A percentile compares a stretch with the other conserved stretches of the same genome.
phyloP scores from a whole-genome alignment of 2,329 filamentous ascomycete species.

The Scedosporium apiospermum region DNA sequence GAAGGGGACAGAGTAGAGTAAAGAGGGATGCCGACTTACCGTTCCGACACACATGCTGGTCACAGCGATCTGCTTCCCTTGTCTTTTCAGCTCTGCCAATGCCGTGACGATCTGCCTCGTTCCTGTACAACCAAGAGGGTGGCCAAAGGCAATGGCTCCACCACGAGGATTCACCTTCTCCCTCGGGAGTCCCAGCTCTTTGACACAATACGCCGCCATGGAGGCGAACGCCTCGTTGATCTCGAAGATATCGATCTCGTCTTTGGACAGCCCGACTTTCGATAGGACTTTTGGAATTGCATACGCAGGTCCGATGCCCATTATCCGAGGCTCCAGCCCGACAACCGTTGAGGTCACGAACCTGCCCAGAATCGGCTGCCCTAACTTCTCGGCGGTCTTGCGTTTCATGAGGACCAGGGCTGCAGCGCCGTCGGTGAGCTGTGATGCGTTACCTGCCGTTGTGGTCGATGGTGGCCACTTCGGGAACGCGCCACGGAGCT shows the following conservation, averaged over 20 bases:
- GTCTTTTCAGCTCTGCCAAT: slow-evolving; percentile 71
- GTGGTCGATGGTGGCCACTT: slow-evolving; percentile 79
- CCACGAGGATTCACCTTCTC: slow-evolving; percentile 73
- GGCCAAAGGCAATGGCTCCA: slow-evolving; percentile 74
- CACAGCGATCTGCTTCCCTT: slow-evolving; percentile 82
- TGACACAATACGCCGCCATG: slow-evolving; percentile 91
- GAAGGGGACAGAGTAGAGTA: no score
- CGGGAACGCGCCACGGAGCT: slow-evolving; percentile 84
- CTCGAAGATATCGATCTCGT: slow-evolving; percentile 84
- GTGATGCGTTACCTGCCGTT: slow-evolving; percentile 88
- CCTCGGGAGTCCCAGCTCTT: slow-evolving; percentile 60
- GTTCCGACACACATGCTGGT: slow-evolving; percentile 83
- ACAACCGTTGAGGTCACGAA: slow-evolving; percentile 87
- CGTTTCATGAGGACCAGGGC: slow-evolving; percentile 91
- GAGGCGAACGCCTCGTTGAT: slow-evolving; percentile 97
- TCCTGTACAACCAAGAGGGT: slow-evolving; percentile 73
- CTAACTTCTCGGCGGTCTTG: slow-evolving; percentile 74
- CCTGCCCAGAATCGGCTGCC: slow-evolving; percentile 87
- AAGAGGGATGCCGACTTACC: no score
- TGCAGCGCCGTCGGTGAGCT: slow-evolving; percentile 90
- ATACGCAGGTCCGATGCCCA: slow-evolving; percentile 80
- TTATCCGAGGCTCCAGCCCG: slow-evolving; percentile 84
- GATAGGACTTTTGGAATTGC: slow-evolving; percentile 73
- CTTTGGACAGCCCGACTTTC: slow-evolving; percentile 66
- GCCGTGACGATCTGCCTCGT: slow-evolving; percentile 80